A percentile compares a stretch with the other conserved stretches of the same genome.
These are phyloP conservation scores for Cercospora citrullina DNA, from an alignment of 2,329 filamentous ascomycete genomes.

Conservation along the genomic window DNA sequence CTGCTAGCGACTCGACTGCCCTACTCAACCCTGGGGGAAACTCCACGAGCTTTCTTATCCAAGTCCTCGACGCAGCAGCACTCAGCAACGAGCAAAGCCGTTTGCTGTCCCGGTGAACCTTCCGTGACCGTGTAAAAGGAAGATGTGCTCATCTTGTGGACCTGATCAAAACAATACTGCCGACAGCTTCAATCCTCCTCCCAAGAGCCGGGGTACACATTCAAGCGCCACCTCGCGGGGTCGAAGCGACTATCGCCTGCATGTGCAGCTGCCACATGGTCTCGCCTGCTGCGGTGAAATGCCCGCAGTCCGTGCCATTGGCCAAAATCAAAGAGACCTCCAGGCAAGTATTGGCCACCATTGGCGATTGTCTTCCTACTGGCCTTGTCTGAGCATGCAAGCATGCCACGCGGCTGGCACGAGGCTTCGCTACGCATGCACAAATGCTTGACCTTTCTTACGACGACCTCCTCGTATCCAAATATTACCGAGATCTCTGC, in stretches of 20 bases:
- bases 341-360: background rate
- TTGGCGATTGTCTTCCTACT: background rate
- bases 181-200: background rate
- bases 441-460: background rate
- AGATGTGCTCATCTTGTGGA: background rate
- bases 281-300: background rate
- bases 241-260: background rate
- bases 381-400: background rate
- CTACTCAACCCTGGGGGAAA: background rate
- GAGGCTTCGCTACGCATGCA: background rate
- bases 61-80: background rate
- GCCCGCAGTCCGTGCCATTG: background rate
- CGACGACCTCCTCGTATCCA: background rate
- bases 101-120: too few relatives aligned
- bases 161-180: too few relatives aligned
- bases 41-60: background rate
- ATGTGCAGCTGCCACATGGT: background rate
- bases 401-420: slow-evolving; percentile 1
- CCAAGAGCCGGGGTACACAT: background rate
- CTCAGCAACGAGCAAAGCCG: background rate
- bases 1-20: background rate
- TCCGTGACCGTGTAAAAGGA: too few relatives aligned
- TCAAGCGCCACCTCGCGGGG: background rate
- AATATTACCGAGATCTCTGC: background rate
- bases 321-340: background rate